Evolutionary conservation across 2,329 filamentous ascomycete species (phyloP).

Genomic region (Fusarium armeniacum): DNA sequence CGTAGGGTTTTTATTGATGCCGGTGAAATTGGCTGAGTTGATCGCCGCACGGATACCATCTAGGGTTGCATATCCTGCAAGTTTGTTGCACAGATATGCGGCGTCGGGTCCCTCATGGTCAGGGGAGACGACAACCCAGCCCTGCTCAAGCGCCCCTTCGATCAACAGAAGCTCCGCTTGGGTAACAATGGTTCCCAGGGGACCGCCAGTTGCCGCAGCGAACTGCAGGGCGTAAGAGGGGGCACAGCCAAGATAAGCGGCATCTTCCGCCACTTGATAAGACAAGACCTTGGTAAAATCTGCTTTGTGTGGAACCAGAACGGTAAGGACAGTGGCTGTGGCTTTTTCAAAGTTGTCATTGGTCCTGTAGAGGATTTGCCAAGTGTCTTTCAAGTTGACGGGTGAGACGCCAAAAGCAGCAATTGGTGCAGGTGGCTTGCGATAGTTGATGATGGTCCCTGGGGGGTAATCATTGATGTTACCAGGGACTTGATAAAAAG

Average conservation of each 20-base stretch:
- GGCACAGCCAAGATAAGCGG: not conserved
- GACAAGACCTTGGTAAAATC: not conserved
- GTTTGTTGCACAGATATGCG: not conserved
- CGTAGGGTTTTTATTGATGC: not conserved
- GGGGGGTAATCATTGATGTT: not conserved
- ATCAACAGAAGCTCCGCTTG: not conserved
- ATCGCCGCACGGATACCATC: not conserved
- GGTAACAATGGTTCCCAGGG: not conserved
- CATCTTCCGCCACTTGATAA: not conserved
- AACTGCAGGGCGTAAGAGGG: not conserved
- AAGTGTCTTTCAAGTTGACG: not conserved
- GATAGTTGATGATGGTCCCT: not conserved
- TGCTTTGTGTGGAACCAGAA: not conserved
- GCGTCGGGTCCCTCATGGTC: not conserved
- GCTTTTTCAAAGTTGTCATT: not conserved
- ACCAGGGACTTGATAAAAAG: not conserved
- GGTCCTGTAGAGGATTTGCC: not conserved
- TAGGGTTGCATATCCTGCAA: not conserved
- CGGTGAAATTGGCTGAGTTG: not conserved
- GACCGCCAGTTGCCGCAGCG: not conserved
- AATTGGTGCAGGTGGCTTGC: not conserved
- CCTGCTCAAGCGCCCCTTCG: not conserved
- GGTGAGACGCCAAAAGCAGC: not conserved
- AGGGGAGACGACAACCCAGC: not conserved
- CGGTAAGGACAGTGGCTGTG: not conserved